Base-by-base conservation (phyloP, 768 basidiomycete species). In the Kondoa malvinella region DNA sequence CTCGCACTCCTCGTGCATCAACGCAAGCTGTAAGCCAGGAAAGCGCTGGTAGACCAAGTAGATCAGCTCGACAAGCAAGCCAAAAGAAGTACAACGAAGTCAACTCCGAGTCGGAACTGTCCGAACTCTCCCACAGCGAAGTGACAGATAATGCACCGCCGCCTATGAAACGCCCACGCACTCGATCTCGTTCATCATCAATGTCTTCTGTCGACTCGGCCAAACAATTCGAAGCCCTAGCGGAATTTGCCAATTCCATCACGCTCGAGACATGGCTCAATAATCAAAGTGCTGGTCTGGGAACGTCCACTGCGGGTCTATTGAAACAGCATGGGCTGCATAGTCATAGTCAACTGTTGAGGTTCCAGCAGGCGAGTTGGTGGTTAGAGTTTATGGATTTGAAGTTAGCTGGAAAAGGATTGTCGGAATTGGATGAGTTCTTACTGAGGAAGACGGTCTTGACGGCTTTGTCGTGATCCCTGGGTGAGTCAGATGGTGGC, bases 281-380 rank as follows among this genome's bases (percentile, higher is more conserved):
- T 29, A 63, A 63, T n/a, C 61, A 63, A 33, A 31, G n/a, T 33
- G 29, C 61, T 3, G 61, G 61, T 31, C n/a, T 63, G n/a, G 61
- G 61, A 17, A 63, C 61, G 8, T 16, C 29, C 12, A 21, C 15
- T 29, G 61, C 61, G 3, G 17, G n/a, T 27, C 31, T 63, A 8
- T 32, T 63, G 16, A 27, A 33, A 16, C 3, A 63, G 32, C 33
- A 63, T 32, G 61, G 61, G 16, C 21, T 63, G 29, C n/a, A 16
- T 33, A 33, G 29, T 63, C 61, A 63, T 12, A 21, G n/a, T 17
- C 61, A 63, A 63, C 31, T 63, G 17, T 34, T 33, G 61, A 27
- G 61, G 16, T 63, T 63, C n/a, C 61, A 33, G 32, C 27, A 27
- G 3, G 15, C 33, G 14, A 29, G 31, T 21, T 63, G 61, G 61